Evolutionary conservation across 2,329 filamentous ascomycete species (phyloP), one percentile per base, ranked within the genome.

Genomic region (Epichloe elymi): DNA sequence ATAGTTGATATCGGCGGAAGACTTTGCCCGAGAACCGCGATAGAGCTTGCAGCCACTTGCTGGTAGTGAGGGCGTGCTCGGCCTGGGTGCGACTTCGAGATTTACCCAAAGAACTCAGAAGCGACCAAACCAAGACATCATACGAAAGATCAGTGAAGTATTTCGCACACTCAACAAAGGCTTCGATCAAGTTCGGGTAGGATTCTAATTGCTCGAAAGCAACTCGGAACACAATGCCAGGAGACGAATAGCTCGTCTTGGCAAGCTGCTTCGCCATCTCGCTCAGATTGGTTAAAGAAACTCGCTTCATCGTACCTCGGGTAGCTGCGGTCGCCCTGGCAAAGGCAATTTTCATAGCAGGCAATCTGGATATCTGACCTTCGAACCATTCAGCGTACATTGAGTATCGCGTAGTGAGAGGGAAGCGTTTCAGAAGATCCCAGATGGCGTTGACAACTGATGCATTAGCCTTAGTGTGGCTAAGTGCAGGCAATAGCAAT

Each of bases 361-460:
- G 85, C 26, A 85, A 68, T 35, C 88, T 78, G 5, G 88, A 93
- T 2, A 78, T 86, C 57, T 82, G 78, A 4, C 89, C 88, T 56
- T 81, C 82, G 59, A 88, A 91, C 88, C 93, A 98, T 65, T 96
- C 90, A 1, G 88, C 82, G 63, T 98, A 98, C 61, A 98, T 86
- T 46, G 80, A 82, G 69, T 91, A 98, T 53, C 93, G 80, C 8
- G 80, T 80, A 2, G 82, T 76, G 12, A 84, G 82, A 0, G 91
- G 82, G 62, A 88, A 97, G 48, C 82, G 74, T 59, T 82, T 85
- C 54, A 97, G 74, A 12, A 98, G 75, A 51, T 85, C 82, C 74
- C 87, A 98, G 2, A 96, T 80, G 51, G 93, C 87, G 57, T 91
- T 89, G 46, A 90, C 87, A 20, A 87, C 79, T 15, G 86, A 83